These are phyloP conservation scores for Yamadazyma dendronema DNA, from an alignment of 1,139 yeast genomes.

Conservation along the genomic window DNA sequence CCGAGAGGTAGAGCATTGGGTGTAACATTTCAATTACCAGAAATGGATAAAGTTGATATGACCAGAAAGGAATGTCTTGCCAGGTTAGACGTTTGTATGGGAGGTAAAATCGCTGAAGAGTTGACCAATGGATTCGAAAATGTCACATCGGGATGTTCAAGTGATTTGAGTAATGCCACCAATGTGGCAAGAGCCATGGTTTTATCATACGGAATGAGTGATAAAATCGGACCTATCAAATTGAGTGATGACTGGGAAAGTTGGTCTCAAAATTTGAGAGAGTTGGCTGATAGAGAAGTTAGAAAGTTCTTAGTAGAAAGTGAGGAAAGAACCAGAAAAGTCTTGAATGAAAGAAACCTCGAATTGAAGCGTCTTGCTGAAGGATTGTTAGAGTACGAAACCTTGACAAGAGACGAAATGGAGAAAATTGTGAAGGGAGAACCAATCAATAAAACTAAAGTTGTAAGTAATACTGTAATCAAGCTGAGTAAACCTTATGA, in stretches of 20 bases:
- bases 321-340: slow-evolving; percentile 72
- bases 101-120: slow-evolving; percentile 97
- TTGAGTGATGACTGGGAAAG: slow-evolving; percentile 87
- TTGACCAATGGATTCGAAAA: slow-evolving; percentile 86
- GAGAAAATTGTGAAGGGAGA: slow-evolving; percentile 83
- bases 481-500: slow-evolving; percentile 28
- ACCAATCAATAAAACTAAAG: slow-evolving; percentile 61
- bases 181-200: slow-evolving; percentile 96
- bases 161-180: slow-evolving; percentile 88
- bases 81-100: slow-evolving; percentile 95
- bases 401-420: slow-evolving; percentile 88
- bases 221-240: slow-evolving; percentile 86
- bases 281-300: slow-evolving; percentile 90
- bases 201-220: slow-evolving; percentile 95
- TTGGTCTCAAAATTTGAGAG: slow-evolving; percentile 88
- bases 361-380: slow-evolving; percentile 88
- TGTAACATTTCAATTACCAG: slow-evolving; percentile 94
- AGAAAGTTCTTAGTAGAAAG: slow-evolving; percentile 69
- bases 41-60: slow-evolving; percentile 95
- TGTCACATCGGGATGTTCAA: slow-evolving; percentile 92
- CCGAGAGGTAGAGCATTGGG: slow-evolving; percentile 98
- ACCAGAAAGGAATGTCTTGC: slow-evolving; percentile 89
- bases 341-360: slow-evolving; percentile 58
- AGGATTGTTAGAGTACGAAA: slow-evolving; percentile 93
- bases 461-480: slow-evolving; percentile 74